A percentile compares a stretch with the other conserved stretches of the same genome.
phyloP scores from a whole-genome alignment of 2,329 filamentous ascomycete genomes.

The Diaporthe caulivora region DNA sequence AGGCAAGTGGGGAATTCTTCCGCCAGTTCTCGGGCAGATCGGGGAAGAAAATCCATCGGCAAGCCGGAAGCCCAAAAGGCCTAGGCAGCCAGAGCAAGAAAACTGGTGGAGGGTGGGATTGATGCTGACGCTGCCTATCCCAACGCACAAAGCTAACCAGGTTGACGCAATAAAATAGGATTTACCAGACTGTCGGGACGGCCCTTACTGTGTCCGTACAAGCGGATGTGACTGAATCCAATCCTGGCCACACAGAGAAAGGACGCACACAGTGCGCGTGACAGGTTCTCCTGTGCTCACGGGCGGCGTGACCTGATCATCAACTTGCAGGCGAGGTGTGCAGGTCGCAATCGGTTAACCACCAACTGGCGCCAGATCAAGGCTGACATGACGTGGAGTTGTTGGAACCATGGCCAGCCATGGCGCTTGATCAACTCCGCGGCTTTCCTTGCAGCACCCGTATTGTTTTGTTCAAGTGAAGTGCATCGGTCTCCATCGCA shows the following conservation, averaged over 20 bases:
- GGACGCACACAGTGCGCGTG: background rate
- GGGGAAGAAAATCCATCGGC: slow-evolving; percentile 2
- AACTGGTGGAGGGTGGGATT: slow-evolving; percentile 1
- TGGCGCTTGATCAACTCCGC: background rate
- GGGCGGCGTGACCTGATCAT: slow-evolving; percentile 21
- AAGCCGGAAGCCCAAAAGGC: background rate
- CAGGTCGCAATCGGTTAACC: slow-evolving; percentile 8
- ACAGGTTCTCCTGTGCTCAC: background rate
- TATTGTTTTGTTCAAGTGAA: background rate
- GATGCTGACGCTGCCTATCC: slow-evolving; percentile 14
- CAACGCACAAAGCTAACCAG: slow-evolving; percentile 6
- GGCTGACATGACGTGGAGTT: slow-evolving; percentile 22
- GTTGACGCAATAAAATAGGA: slow-evolving; percentile 17
- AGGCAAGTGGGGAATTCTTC: background rate
- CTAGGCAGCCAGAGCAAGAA: slow-evolving; percentile 9
- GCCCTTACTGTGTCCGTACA: slow-evolving; percentile 27
- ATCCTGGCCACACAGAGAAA: slow-evolving; percentile 6
- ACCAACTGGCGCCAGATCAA: slow-evolving; percentile 28
- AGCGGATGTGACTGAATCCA: slow-evolving; percentile 29
- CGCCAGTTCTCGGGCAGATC: slow-evolving; percentile 27
- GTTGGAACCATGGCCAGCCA: slow-evolving; percentile 1
- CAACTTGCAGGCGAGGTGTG: background rate
- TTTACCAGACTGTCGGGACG: slow-evolving; percentile 38
- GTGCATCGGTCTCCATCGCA: background rate
- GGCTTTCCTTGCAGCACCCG: background rate